Evolutionary conservation across 2,329 filamentous ascomycete genomes (phyloP).

Genomic region (Ceratocystis huliohia): DNA sequence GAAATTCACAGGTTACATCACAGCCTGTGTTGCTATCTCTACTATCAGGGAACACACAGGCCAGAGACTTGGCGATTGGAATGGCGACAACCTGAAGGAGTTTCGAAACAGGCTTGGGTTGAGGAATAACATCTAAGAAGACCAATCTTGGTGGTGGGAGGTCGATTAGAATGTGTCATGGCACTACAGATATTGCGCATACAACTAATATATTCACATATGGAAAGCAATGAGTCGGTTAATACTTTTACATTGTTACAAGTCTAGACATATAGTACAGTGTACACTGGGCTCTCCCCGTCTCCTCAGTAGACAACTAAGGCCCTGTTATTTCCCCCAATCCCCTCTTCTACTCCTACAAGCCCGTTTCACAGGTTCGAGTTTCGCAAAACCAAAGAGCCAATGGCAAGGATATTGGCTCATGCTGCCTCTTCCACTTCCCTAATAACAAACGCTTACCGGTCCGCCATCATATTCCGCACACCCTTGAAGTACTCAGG

Average conservation of each 20-base stretch:
- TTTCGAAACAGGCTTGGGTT: not conserved
- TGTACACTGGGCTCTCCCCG: constrained; percentile 9
- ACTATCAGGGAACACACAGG: constrained; percentile 26
- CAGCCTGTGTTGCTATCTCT: constrained; percentile 28
- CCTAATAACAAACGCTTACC: constrained; percentile 35
- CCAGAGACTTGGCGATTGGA: not conserved
- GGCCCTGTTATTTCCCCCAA: not conserved
- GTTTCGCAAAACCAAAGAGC: not conserved
- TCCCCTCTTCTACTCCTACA: constrained; percentile 17
- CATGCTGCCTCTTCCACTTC: not conserved
- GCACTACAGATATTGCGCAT: not conserved
- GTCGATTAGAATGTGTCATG: not conserved
- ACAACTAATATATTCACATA: not conserved
- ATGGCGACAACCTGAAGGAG: not conserved
- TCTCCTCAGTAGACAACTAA: not conserved
- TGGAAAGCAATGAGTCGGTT: not conserved
- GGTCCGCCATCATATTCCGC: constrained; percentile 70
- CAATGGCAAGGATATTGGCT: too few relatives aligned
- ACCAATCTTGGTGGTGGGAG: too few relatives aligned
- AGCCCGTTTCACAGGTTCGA: not conserved
- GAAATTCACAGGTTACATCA: constrained; percentile 30
- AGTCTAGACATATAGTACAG: constrained; percentile 18
- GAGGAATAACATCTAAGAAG: not conserved
- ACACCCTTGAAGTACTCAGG: constrained; percentile 60
- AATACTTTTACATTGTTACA: constrained; percentile 20